phyloP scores from a whole-genome alignment of 73 alveolate genomes.

The Symbiodinium natans region DNA sequence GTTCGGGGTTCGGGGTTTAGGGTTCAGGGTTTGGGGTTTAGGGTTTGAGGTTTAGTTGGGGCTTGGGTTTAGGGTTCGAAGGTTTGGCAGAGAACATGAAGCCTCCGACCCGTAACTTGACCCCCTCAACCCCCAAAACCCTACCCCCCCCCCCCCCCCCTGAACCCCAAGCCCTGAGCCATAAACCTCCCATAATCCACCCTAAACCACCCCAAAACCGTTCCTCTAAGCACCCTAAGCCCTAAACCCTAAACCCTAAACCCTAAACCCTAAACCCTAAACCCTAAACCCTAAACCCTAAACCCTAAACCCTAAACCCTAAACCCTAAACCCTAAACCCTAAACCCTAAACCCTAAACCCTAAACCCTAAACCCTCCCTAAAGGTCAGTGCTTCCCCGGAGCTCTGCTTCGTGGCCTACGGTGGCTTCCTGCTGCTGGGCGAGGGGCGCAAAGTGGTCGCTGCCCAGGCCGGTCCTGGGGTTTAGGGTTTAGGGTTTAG shows the following conservation, averaged over 20 bases:
- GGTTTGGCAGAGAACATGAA: no score
- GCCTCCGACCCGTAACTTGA: no score
- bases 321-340: background rate
- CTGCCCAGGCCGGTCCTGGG: slow-evolving; percentile 30
- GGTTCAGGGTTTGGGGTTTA: no score
- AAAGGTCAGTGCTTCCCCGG: slow-evolving; percentile 77
- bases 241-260: background rate
- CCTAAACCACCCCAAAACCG: background rate
- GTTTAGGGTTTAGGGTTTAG: background rate
- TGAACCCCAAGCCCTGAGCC: no score
- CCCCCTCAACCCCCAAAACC: no score
- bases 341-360: background rate
- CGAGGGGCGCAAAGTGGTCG: slow-evolving; percentile 31
- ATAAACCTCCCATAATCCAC: background rate
- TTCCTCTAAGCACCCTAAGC: background rate
- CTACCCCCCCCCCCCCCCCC: no score
- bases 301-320: background rate
- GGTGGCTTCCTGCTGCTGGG: slow-evolving; percentile 69
- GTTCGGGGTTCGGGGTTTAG: background rate
- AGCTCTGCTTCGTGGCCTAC: slow-evolving; percentile 33
- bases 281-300: background rate
- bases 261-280: background rate
- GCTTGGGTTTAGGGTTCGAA: no score
- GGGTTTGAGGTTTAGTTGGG: no score
- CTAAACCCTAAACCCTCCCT: background rate